Base-by-base conservation (phyloP, 2,329 filamentous ascomycete species). In the Hawksworthiomyces lignivorus region DNA sequence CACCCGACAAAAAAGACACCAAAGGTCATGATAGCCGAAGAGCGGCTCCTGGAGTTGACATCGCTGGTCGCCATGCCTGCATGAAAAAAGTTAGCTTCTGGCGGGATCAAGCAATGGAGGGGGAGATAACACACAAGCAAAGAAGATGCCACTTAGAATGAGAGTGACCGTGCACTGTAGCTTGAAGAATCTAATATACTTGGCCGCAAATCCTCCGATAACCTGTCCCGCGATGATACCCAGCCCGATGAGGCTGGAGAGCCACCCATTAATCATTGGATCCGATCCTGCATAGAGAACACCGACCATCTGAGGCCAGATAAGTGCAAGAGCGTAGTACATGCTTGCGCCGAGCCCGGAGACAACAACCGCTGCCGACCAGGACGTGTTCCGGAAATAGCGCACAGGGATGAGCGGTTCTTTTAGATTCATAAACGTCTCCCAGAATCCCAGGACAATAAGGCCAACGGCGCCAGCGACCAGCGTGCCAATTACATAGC, bases 321-420 rank as follows among this genome's bases (percentile, higher is more conserved):
- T 53, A 19, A 64, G 57, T 21, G 59, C 58, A 30, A 63, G 56
- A 35, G 57, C 61, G 41, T 62, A 64, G 52, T 63, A 63, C 10
- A 62, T 54, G 31, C 56, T 57, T n/a, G 61, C 60, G 15, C 59
- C 61, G 4, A 63, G 50, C n/a, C 57, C 58, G 8, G 55, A 54
- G 19, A 60, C 45, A 24, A 62, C 49, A 17, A 55, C 54, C 9
- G 54, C 53, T 7, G 59, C 55, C 21, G 56, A 54, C 54, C 58
- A 60, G 17, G 44, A 49, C 20, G 33, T 38, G 20, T 63, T 61
- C 26, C 48, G 50, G 50, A 63, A 63, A 11, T 62, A 49, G 36
- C 56, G 52, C 50, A 62, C 56, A 6, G 61, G 62, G 4, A 64
- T 54, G 15, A 63, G 50, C 3, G 61, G 62, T 44, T 64, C 58